A percentile compares a stretch with the other conserved stretches of the same genome.
These are phyloP conservation scores for Debaryomyces psychrophilus DNA, from an alignment of 1,139 yeast species.

Conservation along the genomic window DNA sequence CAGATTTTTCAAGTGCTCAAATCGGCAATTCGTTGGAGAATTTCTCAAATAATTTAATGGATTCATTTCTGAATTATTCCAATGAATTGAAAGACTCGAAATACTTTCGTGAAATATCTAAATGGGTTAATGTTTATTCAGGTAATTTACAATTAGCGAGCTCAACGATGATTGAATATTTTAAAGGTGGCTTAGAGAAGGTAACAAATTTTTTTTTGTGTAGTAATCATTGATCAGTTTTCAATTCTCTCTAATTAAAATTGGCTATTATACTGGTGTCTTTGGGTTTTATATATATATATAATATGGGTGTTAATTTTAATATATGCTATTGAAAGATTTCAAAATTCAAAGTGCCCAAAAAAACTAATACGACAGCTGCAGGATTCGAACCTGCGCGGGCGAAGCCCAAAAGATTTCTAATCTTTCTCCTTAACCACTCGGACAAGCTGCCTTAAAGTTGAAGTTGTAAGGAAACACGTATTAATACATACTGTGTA, in stretches of 20 bases:
- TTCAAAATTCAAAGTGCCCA: no score
- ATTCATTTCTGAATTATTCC: neutral
- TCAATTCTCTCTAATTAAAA: constrained; percentile 2
- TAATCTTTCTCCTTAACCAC: constrained; percentile 61
- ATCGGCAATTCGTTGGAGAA: constrained; percentile 2
- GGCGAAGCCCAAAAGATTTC: constrained; percentile 62
- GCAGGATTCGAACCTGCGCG: constrained; percentile 66
- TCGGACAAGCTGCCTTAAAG: constrained; percentile 53
- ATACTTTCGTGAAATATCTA: constrained; percentile 11
- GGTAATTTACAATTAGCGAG: constrained; percentile 19
- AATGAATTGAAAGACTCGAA: constrained; percentile 10
- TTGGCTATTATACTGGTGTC: neutral
- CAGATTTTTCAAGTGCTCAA: constrained; percentile 1
- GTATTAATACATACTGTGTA: neutral
- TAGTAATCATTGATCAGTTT: constrained; percentile 5
- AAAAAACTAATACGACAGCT: constrained; percentile 48
- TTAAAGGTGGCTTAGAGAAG: constrained; percentile 34
- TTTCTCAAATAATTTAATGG: constrained; percentile 4
- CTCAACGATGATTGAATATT: constrained; percentile 26
- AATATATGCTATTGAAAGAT: neutral
- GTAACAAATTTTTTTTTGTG: constrained; percentile 17
- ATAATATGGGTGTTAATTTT: constrained; percentile 1
- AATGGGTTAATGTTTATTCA: constrained; percentile 13
- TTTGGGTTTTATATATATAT: constrained; percentile 4
- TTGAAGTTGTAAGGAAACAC: neutral